Percentiles rank a stretch among this genome's conserved stretches.
Conservation (phyloP, 345 rosid species). For the Erysimum cheiranthoides region DNA sequence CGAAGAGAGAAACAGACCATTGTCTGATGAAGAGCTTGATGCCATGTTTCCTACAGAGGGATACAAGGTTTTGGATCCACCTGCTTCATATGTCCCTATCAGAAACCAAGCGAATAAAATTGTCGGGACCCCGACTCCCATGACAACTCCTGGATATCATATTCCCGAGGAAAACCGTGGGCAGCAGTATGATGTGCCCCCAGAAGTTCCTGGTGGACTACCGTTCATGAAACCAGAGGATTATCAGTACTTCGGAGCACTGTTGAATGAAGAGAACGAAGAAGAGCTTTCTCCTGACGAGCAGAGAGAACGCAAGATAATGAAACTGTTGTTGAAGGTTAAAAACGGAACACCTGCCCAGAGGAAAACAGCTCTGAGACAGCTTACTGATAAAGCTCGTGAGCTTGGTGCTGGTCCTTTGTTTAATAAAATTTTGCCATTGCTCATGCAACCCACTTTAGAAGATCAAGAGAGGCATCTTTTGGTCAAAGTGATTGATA, state of each 20-base stretch:
- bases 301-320: constrained; percentile 97
- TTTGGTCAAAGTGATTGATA: constrained; percentile 95
- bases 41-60: constrained; percentile 95
- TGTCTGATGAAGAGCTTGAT: constrained; percentile 97
- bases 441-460: constrained; percentile 98
- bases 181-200: constrained; percentile 96
- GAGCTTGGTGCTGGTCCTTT: constrained; percentile 98
- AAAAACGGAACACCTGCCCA: constrained; percentile 98
- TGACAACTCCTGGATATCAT: constrained; percentile 82
- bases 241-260: constrained; percentile 87
- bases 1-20: constrained; percentile 94
- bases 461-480: constrained; percentile 99
- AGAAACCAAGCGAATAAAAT: constrained; percentile 93
- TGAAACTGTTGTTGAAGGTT: constrained; percentile 95
- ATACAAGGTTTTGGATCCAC: constrained; percentile 91
- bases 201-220: constrained; percentile 85
- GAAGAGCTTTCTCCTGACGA: constrained; percentile 91
- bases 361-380: constrained; percentile 96
- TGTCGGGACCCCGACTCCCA: constrained; percentile 87
- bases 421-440: constrained; percentile 83
- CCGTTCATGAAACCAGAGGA: constrained; percentile 99
- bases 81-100: constrained; percentile 92
- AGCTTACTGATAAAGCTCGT: constrained; percentile 96
- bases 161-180: constrained; percentile 96
- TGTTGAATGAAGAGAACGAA: constrained; percentile 91